Evolutionary conservation across 2,329 filamentous ascomycete species (phyloP), one percentile per base, ranked within the genome.

Genomic region (Fusarium buxicola): DNA sequence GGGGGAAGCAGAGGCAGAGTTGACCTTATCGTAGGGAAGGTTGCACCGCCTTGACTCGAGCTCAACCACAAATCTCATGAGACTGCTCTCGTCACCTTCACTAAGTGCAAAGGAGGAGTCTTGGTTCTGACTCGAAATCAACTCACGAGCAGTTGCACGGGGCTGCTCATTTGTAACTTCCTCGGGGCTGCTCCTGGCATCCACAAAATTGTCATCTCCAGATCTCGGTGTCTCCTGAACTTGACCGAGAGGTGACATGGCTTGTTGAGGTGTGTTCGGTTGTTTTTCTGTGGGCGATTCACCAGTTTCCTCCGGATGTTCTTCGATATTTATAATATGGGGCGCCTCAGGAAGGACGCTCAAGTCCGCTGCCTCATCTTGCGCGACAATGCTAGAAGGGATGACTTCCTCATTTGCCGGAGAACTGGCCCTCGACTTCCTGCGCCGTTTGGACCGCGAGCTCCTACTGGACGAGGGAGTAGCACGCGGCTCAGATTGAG

Each of bases 51-150:
- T 75, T 24, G 79, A 76, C 60, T 84, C 83, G 8, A 85, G 70
- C 62, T 84, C 82, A n/a, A 80, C 77, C 4, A 81, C 78, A 7
- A 86, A 74, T 46, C 79, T 76, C 44, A 82, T 72, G 68, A 84
- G 77, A 63, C 81, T 81, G 30, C 74, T 76, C 55, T 85, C 82
- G 41, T 82, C 82, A 7, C 72, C 77, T 35, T 81, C 78, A 53
- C 77, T 81, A 47, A 79, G 64, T 11, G 74, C 74, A 62, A 80
- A 80, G 2, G 80, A 81, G 11, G 66, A 69, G 36, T 75, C 71
- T 11, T 65, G 66, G 34, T 51, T 65, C 28, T 60, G 57, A 21
- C 45, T 61, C 12, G 51, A 57, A 28, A 38, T 30, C 31, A 43
- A 34, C 27, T 56, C 57, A 28, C 24, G 35, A n/a, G 16, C 47